Conservation (phyloP, 306 rosid genomes). For the Adenanthera pavonina region DNA sequence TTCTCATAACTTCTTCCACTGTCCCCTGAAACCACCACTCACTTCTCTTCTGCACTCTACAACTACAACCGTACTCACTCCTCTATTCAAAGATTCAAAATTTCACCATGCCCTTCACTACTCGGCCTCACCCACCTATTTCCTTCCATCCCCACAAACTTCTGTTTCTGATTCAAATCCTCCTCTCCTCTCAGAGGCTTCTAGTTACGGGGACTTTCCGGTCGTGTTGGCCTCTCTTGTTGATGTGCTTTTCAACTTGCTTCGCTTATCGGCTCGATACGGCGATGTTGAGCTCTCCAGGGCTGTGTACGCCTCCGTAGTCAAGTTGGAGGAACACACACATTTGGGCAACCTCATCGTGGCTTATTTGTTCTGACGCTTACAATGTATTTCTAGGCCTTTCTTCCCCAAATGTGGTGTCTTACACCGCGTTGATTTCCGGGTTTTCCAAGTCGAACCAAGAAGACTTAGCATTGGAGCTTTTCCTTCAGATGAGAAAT, state of each 20-base stretch:
- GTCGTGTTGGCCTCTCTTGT: conserved; percentile 16
- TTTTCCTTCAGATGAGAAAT: conserved; percentile 67
- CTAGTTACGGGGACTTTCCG: conserved; percentile 7
- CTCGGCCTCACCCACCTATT: conserved; percentile 37
- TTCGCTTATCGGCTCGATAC: conserved; percentile 59
- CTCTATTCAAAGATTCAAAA: background rate
- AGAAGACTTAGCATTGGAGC: conserved; percentile 56
- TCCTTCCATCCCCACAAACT: background rate
- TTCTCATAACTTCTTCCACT: conserved; percentile 1
- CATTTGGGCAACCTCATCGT: conserved; percentile 57
- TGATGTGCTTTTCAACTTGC: conserved; percentile 42
- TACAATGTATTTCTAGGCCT: conserved; percentile 54
- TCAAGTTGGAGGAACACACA: conserved; percentile 54
- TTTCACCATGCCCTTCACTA: conserved; percentile 34
- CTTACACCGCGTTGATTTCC: conserved; percentile 73
- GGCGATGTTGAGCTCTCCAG: conserved; percentile 51
- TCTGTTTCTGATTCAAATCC: conserved; percentile 21
- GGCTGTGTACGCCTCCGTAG: conserved; percentile 62
- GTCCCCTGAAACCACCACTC: conserved; percentile 25
- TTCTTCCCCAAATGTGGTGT: conserved; percentile 59
- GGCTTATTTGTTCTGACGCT: conserved; percentile 66
- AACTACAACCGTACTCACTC: background rate
- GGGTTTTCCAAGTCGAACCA: conserved; percentile 67
- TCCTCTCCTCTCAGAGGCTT: conserved; percentile 31
- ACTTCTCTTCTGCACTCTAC: conserved; percentile 27